Evolutionary conservation across 768 basidiomycete genomes (phyloP).

Genomic region (Mycena galopus): DNA sequence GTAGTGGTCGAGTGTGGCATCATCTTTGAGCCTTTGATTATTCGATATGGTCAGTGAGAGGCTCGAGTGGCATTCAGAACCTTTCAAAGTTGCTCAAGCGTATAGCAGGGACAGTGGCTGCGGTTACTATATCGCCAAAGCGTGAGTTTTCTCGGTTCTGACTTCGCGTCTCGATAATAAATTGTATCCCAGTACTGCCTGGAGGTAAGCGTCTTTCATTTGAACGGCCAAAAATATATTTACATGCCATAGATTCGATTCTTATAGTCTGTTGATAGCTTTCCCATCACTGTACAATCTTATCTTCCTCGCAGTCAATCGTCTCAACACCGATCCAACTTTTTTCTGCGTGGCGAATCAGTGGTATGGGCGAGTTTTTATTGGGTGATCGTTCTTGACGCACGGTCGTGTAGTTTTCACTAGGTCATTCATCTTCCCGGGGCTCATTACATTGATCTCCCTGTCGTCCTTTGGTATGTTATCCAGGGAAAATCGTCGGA

Average conservation of each 20-base stretch:
- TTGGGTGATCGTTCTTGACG: not conserved
- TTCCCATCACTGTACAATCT: not conserved
- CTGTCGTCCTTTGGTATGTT: not conserved
- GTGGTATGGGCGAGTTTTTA: not conserved
- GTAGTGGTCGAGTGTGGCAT: conserved; percentile 23
- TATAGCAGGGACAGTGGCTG: conserved; percentile 1
- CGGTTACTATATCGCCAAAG: not conserved
- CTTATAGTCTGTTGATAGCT: conserved; percentile 13
- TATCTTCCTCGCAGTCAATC: not conserved
- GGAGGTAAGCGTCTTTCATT: conserved; percentile 4
- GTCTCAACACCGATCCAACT: not conserved
- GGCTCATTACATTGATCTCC: not conserved
- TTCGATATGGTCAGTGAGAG: conserved; percentile 19
- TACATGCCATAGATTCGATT: conserved; percentile 9
- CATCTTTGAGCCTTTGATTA: no score
- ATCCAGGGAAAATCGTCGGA: not conserved
- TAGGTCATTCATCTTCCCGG: not conserved
- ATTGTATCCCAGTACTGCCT: conserved; percentile 1
- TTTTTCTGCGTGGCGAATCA: not conserved
- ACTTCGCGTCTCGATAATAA: not conserved
- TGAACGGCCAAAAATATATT: not conserved
- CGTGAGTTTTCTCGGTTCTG: conserved; percentile 1
- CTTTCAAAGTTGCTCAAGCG: not conserved
- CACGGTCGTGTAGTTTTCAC: not conserved
- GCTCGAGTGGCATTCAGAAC: not conserved